Conservation (phyloP, 2,329 filamentous ascomycete genomes). For the Akanthomyces muscarius region DNA sequence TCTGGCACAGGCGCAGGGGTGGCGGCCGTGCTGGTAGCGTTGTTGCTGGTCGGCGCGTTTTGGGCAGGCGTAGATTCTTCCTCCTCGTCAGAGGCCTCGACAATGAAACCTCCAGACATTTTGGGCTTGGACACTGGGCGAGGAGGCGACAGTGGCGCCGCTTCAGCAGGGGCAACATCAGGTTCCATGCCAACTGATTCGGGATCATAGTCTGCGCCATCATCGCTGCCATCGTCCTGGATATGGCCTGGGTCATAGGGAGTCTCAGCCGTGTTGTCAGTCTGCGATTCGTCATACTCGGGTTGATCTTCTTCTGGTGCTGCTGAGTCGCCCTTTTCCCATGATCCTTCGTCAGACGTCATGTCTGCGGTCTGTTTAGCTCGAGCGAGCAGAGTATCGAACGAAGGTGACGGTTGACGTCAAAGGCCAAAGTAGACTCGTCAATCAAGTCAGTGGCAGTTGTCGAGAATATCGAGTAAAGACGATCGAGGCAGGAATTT, state of each 20-base stretch:
- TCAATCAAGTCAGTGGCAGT: no score
- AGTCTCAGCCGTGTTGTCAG: slow-evolving; percentile 46
- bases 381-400: not conserved
- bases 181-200: slow-evolving; percentile 47
- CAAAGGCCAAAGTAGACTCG: not conserved
- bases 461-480: not conserved
- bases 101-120: slow-evolving; percentile 56
- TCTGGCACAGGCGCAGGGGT: slow-evolving; percentile 21
- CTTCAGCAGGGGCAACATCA: slow-evolving; percentile 22
- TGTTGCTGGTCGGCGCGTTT: slow-evolving; percentile 17
- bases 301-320: slow-evolving; percentile 53
- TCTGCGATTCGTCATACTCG: slow-evolving; percentile 53
- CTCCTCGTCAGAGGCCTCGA: slow-evolving; percentile 54
- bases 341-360: slow-evolving; percentile 42
- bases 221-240: slow-evolving; percentile 46
- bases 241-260: slow-evolving; percentile 47
- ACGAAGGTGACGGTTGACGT: not conserved
- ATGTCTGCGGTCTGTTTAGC: slow-evolving; percentile 23
- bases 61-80: slow-evolving; percentile 13
- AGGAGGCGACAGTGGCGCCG: not conserved
- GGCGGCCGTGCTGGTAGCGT: slow-evolving; percentile 8
- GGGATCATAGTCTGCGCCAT: slow-evolving; percentile 55
- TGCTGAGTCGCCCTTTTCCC: slow-evolving; percentile 51
- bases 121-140: slow-evolving; percentile 47
- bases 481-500: not conserved